Conservation (phyloP, 768 basidiomycete species). For the Lactarius evosmus region DNA sequence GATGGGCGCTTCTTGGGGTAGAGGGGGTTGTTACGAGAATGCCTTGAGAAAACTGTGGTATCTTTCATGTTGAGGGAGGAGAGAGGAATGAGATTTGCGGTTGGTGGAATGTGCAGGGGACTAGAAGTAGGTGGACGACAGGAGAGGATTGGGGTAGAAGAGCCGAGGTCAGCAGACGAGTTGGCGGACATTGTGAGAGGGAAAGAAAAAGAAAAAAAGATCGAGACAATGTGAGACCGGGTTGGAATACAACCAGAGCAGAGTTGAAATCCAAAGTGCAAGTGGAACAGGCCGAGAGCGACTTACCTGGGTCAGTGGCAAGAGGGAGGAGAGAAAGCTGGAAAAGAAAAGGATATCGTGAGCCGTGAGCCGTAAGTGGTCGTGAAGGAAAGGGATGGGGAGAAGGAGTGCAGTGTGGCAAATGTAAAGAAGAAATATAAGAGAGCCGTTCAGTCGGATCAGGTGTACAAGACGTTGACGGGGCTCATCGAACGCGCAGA, state of each 20-base stretch:
- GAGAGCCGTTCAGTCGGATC: conserved; percentile 30
- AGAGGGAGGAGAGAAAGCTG: conserved; percentile 7
- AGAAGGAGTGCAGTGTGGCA: conserved; percentile 30
- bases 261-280: not conserved
- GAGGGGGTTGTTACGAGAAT: conserved; percentile 58
- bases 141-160: conserved; percentile 23
- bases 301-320: not conserved
- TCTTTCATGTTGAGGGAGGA: conserved; percentile 68
- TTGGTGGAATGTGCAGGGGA: conserved; percentile 35
- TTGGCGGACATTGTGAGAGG: conserved; percentile 8
- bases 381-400: conserved; percentile 38
- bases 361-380: conserved; percentile 28
- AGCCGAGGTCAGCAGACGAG: conserved; percentile 20
- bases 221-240: not conserved
- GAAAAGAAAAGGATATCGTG: conserved; percentile 27
- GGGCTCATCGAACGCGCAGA: conserved; percentile 16
- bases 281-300: not conserved
- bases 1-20: conserved; percentile 88
- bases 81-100: conserved; percentile 41
- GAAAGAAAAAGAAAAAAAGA: not conserved
- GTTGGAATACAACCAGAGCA: not conserved
- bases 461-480: conserved; percentile 1
- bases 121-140: conserved; percentile 29
- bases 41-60: conserved; percentile 56
- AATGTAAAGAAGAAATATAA: conserved; percentile 36